Evolutionary conservation across 345 rosid species (phyloP).

Genomic region (Mercurialis annua): DNA sequence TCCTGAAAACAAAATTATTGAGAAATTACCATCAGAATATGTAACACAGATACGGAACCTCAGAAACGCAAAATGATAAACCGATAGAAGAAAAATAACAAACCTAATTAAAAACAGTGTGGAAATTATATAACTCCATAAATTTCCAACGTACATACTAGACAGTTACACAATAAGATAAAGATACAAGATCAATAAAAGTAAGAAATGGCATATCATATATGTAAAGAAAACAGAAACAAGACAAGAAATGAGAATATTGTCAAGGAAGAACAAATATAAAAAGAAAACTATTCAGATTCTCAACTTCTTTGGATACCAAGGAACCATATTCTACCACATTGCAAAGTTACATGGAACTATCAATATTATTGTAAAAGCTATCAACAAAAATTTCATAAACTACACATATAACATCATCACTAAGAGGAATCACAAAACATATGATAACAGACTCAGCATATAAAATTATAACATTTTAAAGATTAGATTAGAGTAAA

Average conservation of each 20-base stretch:
- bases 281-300: conserved; percentile 20
- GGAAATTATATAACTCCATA: no score
- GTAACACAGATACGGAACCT: no score
- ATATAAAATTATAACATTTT: neutral
- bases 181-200: neutral
- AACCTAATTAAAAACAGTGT: no score
- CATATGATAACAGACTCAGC: neutral
- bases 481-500: neutral
- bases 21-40: no score
- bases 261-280: conserved; percentile 1
- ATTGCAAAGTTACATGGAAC: neutral
- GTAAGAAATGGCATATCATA: neutral
- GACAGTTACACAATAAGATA: no score
- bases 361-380: no score
- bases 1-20: conserved; percentile 32
- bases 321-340: conserved; percentile 15
- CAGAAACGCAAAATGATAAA: no score
- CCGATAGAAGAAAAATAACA: neutral
- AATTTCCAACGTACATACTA: no score
- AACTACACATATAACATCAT: neutral
- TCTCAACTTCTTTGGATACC: conserved; percentile 20
- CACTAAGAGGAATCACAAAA: neutral
- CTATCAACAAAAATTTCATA: no score
- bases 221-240: neutral
- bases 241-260: conserved; percentile 8